Evolutionary conservation across 2,329 filamentous ascomycete genomes (phyloP), one percentile per base, ranked within the genome.

Genomic region (Tolypocladium album): DNA sequence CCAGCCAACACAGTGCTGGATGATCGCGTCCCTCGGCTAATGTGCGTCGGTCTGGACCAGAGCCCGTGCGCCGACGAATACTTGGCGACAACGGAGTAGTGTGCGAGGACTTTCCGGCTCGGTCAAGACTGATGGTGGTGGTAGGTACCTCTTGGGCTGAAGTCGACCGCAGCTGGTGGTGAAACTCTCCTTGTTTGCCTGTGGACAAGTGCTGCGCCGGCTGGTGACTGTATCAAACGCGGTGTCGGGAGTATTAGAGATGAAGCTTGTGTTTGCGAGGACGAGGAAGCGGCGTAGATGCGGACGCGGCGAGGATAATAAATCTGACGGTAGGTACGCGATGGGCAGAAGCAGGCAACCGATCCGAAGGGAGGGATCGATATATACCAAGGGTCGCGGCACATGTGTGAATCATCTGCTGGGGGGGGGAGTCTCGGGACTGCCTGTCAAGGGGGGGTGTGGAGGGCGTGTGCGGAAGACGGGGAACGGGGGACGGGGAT

Each of bases 351-450:
- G 36, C 56, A 61, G 58, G 58, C 50, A 43, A 45, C 39, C 53
- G 15, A 42, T 53, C 24, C 20, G 22, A 58, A 62, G 62, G 61
- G 57, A 59, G 59, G 24, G 58, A 61, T 55, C 55, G 60, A 65
- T 64, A 65, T 66, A 66, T 66, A 59, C 58, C 57, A 61, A 63
- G 40, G 56, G 61, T 61, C 60, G 60, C 62, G 64, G 65, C 65
- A 66, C 65, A 65, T 66, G 62, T 63, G 58, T 67, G 61, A 62
- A 62, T 65, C 61, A 62, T 61, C 57, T 62, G 61, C 61, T 47
- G 58, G 40, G 59, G 57, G 57, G 38, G 57, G 60, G 55, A 56
- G 55, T 56, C 57, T 45, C 24, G 47, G 57, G 57, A 55, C 58
- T 45, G 58, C 36, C 50, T 24, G 39, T n/a, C 39, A 53, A 31